phyloP scores from a whole-genome alignment of 805 yeast species.

The Zygoascus flipseniorum region DNA sequence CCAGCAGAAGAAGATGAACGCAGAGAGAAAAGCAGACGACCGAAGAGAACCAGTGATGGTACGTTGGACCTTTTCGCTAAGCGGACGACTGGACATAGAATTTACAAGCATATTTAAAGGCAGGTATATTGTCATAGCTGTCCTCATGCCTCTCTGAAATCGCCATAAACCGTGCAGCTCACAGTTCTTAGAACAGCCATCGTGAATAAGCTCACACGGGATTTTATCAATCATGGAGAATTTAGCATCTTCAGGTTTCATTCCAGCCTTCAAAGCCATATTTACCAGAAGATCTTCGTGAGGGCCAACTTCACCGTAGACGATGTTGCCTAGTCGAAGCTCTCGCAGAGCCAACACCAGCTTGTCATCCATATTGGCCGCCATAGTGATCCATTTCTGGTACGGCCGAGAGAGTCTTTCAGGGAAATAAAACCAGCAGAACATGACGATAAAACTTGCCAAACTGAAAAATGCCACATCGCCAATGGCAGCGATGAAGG shows the following conservation, averaged over 20 bases:
- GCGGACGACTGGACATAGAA: constrained; percentile 14
- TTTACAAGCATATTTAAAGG: constrained; percentile 34
- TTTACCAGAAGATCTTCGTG: constrained; percentile 27
- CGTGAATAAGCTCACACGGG: constrained; percentile 36
- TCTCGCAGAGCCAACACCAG: constrained; percentile 28
- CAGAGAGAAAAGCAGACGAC: constrained; percentile 37
- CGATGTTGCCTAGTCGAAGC: constrained; percentile 27
- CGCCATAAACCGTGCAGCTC: constrained; percentile 42
- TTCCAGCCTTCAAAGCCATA: constrained; percentile 29
- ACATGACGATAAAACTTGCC: constrained; percentile 22
- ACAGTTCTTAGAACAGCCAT: constrained; percentile 32
- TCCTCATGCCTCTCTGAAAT: constrained; percentile 34
- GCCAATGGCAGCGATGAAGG: not conserved
- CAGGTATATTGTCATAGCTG: constrained; percentile 35
- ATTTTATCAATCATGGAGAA: constrained; percentile 27
- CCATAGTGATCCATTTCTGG: constrained; percentile 40
- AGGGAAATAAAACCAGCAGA: constrained; percentile 30
- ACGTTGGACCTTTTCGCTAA: constrained; percentile 8
- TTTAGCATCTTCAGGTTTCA: constrained; percentile 30
- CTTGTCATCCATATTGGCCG: constrained; percentile 40
- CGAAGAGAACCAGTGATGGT: constrained; percentile 26
- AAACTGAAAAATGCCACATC: constrained; percentile 15
- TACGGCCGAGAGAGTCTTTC: constrained; percentile 37
- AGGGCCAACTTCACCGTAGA: constrained; percentile 31
- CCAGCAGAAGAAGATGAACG: constrained; percentile 38